Conservation (phyloP, 352 stramenopile species). For the Phytophthora pinifolia region DNA sequence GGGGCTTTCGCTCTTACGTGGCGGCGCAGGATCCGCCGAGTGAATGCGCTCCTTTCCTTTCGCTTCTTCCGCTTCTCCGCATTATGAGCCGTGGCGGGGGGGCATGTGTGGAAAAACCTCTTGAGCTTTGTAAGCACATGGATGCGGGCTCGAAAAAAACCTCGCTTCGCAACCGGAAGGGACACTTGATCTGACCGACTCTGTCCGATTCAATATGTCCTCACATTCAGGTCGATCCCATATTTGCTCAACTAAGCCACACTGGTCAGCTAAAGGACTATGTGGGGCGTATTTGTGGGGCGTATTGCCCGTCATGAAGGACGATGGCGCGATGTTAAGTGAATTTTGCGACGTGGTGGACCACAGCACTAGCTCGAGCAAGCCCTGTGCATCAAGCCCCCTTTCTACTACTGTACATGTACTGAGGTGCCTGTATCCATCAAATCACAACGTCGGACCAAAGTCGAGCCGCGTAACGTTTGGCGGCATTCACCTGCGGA, state of each 20-base stretch:
- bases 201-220: too few relatives aligned
- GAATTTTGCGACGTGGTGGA: slow-evolving; percentile 7
- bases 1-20: slow-evolving; percentile 17
- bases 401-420: slow-evolving; percentile 37
- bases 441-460: slow-evolving; percentile 38
- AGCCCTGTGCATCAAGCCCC: slow-evolving; percentile 17
- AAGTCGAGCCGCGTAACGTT: slow-evolving; percentile 18
- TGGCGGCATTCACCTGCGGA: neutral
- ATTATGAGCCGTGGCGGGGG: slow-evolving; percentile 26
- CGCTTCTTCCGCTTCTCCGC: slow-evolving; percentile 32
- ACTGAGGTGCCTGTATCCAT: slow-evolving; percentile 23
- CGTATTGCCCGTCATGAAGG: too few relatives aligned
- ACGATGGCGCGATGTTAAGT: slow-evolving; percentile 15
- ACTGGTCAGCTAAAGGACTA: too few relatives aligned
- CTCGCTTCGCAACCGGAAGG: too few relatives aligned
- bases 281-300: too few relatives aligned
- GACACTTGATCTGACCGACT: too few relatives aligned
- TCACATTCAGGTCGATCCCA: too few relatives aligned
- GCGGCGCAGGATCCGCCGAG: slow-evolving; percentile 27
- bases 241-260: too few relatives aligned
- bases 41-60: slow-evolving; percentile 33
- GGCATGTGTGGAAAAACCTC: neutral
- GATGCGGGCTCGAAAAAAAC: too few relatives aligned
- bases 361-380: neutral
- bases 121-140: too few relatives aligned